Conservation (phyloP, 2,329 filamentous ascomycete species). For the Alternaria triticimaculans region DNA sequence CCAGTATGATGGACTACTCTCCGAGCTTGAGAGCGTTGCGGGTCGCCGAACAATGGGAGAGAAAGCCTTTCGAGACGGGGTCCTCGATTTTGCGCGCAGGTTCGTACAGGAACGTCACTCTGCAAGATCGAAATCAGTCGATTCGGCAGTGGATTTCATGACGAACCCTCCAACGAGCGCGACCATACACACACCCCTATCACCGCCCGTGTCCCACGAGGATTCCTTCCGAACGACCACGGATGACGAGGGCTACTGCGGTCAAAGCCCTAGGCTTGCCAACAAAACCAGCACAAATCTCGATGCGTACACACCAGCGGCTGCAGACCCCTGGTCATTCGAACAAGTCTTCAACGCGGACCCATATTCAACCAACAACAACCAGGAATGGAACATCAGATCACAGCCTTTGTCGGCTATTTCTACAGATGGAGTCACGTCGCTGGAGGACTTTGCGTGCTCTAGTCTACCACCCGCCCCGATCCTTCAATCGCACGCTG, state of each 20-base stretch:
- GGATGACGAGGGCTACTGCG: not conserved
- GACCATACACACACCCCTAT: not conserved
- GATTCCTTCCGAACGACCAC: not conserved
- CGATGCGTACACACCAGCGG: not conserved
- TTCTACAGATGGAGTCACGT: not conserved
- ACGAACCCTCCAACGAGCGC: not conserved
- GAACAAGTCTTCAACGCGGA: not conserved
- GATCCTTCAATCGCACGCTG: not conserved
- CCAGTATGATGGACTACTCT: not conserved
- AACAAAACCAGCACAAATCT: not conserved
- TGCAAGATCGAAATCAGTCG: not conserved
- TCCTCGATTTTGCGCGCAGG: not conserved
- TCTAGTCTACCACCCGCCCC: not conserved
- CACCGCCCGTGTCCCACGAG: not conserved
- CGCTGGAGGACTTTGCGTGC: not conserved
- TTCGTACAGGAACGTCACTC: not conserved
- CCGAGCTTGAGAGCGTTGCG: not conserved
- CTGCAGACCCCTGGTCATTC: not conserved
- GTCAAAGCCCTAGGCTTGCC: not conserved
- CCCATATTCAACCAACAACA: not conserved
- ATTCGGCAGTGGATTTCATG: not conserved
- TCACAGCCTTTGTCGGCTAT: not conserved
- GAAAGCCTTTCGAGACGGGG: not conserved
- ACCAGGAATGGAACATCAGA: not conserved
- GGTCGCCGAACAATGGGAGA: not conserved